phyloP scores from a whole-genome alignment of 495 filamentous ascomycete genomes.

The Echria macrotheca region DNA sequence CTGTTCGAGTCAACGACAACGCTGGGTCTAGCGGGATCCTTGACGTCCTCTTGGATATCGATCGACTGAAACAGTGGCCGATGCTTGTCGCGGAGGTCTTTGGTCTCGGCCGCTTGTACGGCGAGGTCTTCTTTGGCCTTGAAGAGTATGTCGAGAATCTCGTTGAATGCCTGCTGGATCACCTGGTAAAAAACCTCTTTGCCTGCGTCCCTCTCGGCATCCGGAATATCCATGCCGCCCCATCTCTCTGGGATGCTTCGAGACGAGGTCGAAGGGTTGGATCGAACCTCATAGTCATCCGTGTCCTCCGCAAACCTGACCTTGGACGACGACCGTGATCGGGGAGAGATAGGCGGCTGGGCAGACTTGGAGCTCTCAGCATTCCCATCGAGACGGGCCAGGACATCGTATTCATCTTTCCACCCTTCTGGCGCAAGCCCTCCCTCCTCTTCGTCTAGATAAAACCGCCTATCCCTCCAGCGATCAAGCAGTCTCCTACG shows the following conservation, averaged over 20 bases:
- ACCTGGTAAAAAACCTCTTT: conserved; percentile 88
- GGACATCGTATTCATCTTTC: conserved; percentile 56
- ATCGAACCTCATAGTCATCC: conserved; percentile 66
- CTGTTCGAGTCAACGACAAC: conserved; percentile 3
- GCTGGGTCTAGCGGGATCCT: not conserved
- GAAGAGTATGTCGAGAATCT: conserved; percentile 83
- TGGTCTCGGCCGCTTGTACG: conserved; percentile 60
- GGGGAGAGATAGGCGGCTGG: conserved; percentile 48
- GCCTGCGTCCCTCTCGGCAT: conserved; percentile 73
- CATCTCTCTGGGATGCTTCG: conserved; percentile 75
- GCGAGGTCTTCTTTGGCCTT: conserved; percentile 72
- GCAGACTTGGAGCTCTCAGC: conserved; percentile 37
- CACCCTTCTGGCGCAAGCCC: conserved; percentile 58
- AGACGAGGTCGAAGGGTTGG: conserved; percentile 75
- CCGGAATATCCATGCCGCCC: conserved; percentile 77
- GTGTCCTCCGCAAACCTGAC: conserved; percentile 76
- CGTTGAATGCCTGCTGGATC: conserved; percentile 85
- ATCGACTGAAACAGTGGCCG: conserved; percentile 42
- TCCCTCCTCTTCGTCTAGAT: conserved; percentile 76
- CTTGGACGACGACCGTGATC: conserved; percentile 79
- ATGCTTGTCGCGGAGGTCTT: conserved; percentile 54
- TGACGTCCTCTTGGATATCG: conserved; percentile 34
- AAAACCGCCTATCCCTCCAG: conserved; percentile 69
- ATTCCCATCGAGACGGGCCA: conserved; percentile 34
- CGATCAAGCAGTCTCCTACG: conserved; percentile 60